Evolutionary conservation across 352 stramenopile species (phyloP).

Genomic region (Pythium utonaiense): DNA sequence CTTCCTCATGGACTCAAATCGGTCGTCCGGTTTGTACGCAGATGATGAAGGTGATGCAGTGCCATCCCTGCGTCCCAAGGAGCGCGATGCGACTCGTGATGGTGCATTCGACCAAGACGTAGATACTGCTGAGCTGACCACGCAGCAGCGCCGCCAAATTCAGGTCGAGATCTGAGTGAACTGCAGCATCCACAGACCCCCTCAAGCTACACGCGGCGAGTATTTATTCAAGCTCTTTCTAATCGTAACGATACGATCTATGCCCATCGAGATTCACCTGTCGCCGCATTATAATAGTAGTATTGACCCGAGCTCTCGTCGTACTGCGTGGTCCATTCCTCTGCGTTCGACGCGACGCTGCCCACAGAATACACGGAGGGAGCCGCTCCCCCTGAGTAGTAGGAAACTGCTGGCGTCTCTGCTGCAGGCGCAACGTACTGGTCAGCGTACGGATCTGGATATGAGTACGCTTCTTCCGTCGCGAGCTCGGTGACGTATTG

Average conservation of each 20-base stretch:
- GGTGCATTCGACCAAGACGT: conserved; percentile 5
- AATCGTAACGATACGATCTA: conserved; percentile 18
- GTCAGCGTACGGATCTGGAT: conserved; percentile 1
- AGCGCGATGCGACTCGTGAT: background rate
- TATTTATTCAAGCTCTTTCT: conserved; percentile 13
- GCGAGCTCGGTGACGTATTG: conserved; percentile 64
- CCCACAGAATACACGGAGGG: conserved; percentile 3
- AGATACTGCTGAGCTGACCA: conserved; percentile 14
- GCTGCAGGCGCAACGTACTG: background rate
- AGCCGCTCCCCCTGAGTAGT: conserved; percentile 4
- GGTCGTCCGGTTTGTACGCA: background rate
- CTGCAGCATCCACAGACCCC: too few species aligned
- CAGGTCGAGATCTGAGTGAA: conserved; percentile 22
- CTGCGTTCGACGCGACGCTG: conserved; percentile 1
- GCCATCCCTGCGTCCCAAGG: background rate
- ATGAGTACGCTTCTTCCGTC: conserved; percentile 17
- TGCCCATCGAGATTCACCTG: conserved; percentile 65
- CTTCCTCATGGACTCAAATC: conserved; percentile 14
- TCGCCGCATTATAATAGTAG: conserved; percentile 78
- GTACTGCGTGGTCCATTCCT: conserved; percentile 52
- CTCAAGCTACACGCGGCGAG: background rate
- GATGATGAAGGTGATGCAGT: background rate
- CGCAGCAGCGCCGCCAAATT: conserved; percentile 11
- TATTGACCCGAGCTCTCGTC: conserved; percentile 57
- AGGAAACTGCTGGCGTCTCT: conserved; percentile 3